Conservation (phyloP, 495 filamentous ascomycete species). For the Aspergillus taichungensis region DNA sequence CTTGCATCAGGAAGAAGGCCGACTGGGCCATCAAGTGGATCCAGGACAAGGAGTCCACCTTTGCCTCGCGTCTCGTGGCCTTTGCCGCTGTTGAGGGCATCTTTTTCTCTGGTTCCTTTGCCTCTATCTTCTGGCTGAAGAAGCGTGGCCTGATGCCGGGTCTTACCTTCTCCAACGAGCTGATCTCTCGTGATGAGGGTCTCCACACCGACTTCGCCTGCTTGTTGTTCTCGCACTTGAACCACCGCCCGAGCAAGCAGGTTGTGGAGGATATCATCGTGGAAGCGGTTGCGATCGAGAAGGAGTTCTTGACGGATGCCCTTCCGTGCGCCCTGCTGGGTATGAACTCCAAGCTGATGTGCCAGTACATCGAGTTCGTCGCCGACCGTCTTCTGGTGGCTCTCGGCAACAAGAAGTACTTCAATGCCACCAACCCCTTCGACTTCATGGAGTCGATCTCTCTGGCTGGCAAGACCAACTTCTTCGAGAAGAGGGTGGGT, state of each 20-base stretch:
- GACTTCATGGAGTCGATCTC: conserved; percentile 99
- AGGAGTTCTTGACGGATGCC: conserved; percentile 96
- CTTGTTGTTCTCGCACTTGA: conserved; percentile 89
- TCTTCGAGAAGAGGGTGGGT: conserved; percentile 99
- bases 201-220: conserved; percentile 99
- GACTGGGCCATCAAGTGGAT: conserved; percentile 98
- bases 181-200: conserved; percentile 98
- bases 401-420: conserved; percentile 88
- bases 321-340: conserved; percentile 86
- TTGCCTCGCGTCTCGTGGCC: conserved; percentile 89
- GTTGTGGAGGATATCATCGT: conserved; percentile 79
- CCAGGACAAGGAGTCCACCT: conserved; percentile 81
- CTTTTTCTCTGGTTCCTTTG: conserved; percentile 99
- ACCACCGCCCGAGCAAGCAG: conserved; percentile 76
- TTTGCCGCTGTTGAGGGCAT: conserved; percentile 98
- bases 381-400: conserved; percentile 89
- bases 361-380: conserved; percentile 99
- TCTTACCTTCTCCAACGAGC: conserved; percentile 97
- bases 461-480: conserved; percentile 97
- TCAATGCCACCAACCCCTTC: conserved; percentile 89
- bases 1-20: conserved; percentile 94
- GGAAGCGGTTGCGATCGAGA: conserved; percentile 89
- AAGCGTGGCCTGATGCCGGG: conserved; percentile 99
- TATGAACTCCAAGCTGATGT: conserved; percentile 97
- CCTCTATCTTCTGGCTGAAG: conserved; percentile 99